Conservation (phyloP, 2,329 filamentous ascomycete species). For the Fusarium torreyae region DNA sequence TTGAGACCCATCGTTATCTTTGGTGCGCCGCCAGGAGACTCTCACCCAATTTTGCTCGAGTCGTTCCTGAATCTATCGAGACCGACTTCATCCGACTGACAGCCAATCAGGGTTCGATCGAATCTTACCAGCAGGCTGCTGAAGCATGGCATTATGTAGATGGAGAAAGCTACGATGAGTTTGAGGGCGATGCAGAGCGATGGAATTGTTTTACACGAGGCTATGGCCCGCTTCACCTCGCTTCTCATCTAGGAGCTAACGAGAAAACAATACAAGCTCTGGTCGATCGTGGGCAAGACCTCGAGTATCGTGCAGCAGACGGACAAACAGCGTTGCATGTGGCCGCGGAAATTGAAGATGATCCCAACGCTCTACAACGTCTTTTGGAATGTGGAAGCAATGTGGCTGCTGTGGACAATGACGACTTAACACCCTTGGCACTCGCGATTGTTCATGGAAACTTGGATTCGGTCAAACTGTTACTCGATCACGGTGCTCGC, state of each 20-base stretch:
- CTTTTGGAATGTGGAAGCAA: conserved; percentile 2
- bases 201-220: conserved; percentile 1
- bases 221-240: background rate
- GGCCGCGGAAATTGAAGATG: background rate
- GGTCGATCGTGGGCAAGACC: background rate
- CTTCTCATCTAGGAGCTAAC: background rate
- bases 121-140: conserved; percentile 10
- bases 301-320: background rate
- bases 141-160: conserved; percentile 4
- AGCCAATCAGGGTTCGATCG: background rate
- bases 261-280: background rate
- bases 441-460: background rate
- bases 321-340: conserved; percentile 13
- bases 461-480: conserved; percentile 2
- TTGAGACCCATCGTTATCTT: conserved; percentile 2
- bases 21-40: conserved; percentile 8
- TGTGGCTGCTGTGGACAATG: conserved; percentile 1
- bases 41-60: background rate
- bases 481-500: conserved; percentile 15
- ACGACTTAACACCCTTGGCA: background rate
- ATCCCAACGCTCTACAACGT: accelerated
- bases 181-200: background rate
- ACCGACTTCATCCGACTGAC: background rate
- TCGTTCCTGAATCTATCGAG: background rate
- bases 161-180: conserved; percentile 5